Base-by-base conservation (phyloP, 73 alveolate species). In the Paramecium bursaria region DNA sequence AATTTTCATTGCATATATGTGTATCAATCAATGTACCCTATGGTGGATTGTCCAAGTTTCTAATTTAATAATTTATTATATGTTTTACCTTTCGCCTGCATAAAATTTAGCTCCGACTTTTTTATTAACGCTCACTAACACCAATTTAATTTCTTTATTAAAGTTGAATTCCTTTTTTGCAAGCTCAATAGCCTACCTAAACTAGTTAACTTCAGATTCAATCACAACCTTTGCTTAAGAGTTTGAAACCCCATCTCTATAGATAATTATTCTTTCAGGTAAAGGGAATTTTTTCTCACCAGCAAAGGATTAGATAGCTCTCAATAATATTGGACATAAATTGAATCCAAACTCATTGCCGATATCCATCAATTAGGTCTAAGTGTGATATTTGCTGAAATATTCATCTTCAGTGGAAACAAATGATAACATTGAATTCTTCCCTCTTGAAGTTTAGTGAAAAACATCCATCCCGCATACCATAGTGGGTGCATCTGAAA, bases 21-120 rank as follows among this genome's bases (percentile, higher is more conserved):
- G 90, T 75, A 33, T 95, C 99, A 21, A 95, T 88, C 26, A 93
- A 93, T 14, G 98, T 90, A 29, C 99, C 99, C 73, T 88, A 92
- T 47, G 90, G 93, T 3, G 99, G 98, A 76, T 95, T 95, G 17
- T 87, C 90, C 21, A 53, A 25, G 9, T 53, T 48, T 35, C 87
- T 86, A n/a, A n/a, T n/a, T 3, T 4, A 26, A 30, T 15, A 19
- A 39, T 23, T 82, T 57, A 42, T 60, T 23, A 4, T 22, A 73
- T 23, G 54, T 46, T 10, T 1, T 74, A 51, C 48, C 89, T 51
- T 74, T 90, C 74, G 48, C 92, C 91, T 3, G 91, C 77, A 75
- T 90, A 91, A 49, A 91, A 73, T 27, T 91, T 90, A 17, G 96
- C 94, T 23, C 89, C 90, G 19, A 91, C 91, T 75, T 93, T 90